A percentile compares a stretch with the other conserved stretches of the same genome.
Evolutionary conservation across 1,284 basidiomycete species (phyloP).

Genomic region (Erythrobasidium hasegawianum): DNA sequence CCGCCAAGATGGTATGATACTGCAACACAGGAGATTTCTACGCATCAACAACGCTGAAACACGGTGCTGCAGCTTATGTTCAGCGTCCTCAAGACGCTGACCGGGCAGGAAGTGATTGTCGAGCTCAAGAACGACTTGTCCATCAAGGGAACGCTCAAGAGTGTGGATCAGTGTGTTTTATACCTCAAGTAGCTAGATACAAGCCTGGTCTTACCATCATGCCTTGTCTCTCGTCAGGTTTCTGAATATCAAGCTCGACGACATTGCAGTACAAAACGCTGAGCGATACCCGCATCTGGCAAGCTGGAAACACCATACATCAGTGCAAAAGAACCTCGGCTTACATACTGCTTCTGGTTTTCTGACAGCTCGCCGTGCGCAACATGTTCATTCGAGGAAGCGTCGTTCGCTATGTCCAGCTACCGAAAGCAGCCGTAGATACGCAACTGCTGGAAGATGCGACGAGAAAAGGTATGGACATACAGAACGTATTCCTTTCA

Average conservation of each 20-base stretch:
- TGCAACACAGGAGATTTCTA: not conserved
- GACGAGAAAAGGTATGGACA: slow-evolving; percentile 84
- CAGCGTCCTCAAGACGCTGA: slow-evolving; percentile 98
- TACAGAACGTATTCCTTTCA: no score
- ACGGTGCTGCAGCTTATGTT: slow-evolving; percentile 71
- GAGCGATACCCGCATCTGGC: slow-evolving; percentile 97
- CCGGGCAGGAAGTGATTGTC: slow-evolving; percentile 70
- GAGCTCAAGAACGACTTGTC: slow-evolving; percentile 99
- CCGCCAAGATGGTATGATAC: no score
- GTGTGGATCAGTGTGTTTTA: slow-evolving; percentile 92
- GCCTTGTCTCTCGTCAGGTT: slow-evolving; percentile 75
- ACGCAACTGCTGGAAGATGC: slow-evolving; percentile 96
- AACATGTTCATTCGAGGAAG: slow-evolving; percentile 99
- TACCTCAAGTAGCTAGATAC: no score
- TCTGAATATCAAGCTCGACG: slow-evolving; percentile 92
- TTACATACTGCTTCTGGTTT: slow-evolving; percentile 33
- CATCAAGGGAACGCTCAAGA: slow-evolving; percentile 92
- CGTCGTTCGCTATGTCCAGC: slow-evolving; percentile 93
- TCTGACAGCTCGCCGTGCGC: slow-evolving; percentile 86
- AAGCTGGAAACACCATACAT: slow-evolving; percentile 41
- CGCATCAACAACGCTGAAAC: not conserved
- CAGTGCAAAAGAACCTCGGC: not conserved
- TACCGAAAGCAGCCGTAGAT: slow-evolving; percentile 88
- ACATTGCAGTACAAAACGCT: slow-evolving; percentile 88
- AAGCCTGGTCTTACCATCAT: no score